These are phyloP conservation scores for Chaetomiaceae sp. DNA, from an alignment of 2,329 filamentous ascomycete species.

Conservation along the genomic window DNA sequence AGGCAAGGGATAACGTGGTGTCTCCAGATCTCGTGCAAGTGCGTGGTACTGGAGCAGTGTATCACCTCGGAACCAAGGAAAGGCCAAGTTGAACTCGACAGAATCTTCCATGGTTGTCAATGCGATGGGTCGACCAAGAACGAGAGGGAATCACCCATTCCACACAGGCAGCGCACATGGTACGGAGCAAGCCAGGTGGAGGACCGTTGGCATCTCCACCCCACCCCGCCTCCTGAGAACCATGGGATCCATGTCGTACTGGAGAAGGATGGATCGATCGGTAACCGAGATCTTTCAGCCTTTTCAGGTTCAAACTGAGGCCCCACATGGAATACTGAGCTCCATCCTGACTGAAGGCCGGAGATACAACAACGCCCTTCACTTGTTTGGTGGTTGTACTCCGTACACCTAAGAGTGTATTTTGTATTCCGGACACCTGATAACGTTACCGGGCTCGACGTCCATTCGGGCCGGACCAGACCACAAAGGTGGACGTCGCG, in stretches of 20 bases:
- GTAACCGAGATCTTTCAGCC: too few relatives aligned
- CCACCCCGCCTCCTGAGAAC: background rate
- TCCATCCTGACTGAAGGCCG: too few relatives aligned
- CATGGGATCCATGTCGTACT: background rate
- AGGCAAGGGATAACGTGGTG: background rate
- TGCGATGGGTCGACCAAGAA: slow-evolving; percentile 1
- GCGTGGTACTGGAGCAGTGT: too few relatives aligned
- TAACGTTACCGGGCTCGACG: background rate
- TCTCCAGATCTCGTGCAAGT: background rate
- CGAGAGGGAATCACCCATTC: background rate
- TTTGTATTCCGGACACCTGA: background rate
- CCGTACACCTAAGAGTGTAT: too few relatives aligned
- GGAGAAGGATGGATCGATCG: too few relatives aligned
- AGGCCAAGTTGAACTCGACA: background rate
- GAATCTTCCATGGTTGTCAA: slow-evolving; percentile 3
- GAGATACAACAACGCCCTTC: too few relatives aligned
- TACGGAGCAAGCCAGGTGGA: too few relatives aligned
- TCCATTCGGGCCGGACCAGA: background rate
- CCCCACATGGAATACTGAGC: background rate
- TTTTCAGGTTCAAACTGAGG: too few relatives aligned
- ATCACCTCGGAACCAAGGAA: background rate
- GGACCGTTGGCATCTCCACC: background rate
- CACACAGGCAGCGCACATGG: too few relatives aligned
- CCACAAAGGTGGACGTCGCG: background rate
- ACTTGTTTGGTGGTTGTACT: too few relatives aligned